A percentile compares a stretch with the other conserved stretches of the same genome.
phyloP scores from a whole-genome alignment of 805 yeast species.

The Starmerella vitae region DNA sequence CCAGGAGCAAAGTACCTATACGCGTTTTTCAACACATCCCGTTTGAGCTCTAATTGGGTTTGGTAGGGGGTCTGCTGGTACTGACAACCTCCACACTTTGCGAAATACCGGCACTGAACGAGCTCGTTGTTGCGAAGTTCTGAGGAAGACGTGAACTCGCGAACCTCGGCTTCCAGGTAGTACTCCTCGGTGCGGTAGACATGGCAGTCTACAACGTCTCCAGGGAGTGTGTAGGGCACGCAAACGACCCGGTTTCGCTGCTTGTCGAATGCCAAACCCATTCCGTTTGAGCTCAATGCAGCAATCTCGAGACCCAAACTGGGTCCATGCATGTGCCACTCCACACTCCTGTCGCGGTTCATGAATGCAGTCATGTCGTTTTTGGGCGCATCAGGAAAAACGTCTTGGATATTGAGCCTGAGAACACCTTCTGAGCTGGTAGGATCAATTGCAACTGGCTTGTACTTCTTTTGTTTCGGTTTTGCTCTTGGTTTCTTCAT shows the following conservation, averaged over 20 bases:
- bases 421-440: slow-evolving; percentile 75
- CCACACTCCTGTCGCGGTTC: slow-evolving; percentile 33
- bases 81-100: slow-evolving; percentile 90
- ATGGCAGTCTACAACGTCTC: slow-evolving; percentile 57
- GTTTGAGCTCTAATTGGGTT: slow-evolving; percentile 59
- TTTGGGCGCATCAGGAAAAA: slow-evolving; percentile 30
- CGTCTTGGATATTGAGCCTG: slow-evolving; percentile 48
- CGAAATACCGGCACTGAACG: slow-evolving; percentile 71
- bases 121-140: slow-evolving; percentile 42
- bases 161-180: slow-evolving; percentile 62
- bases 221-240: slow-evolving; percentile 80
- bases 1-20: slow-evolving; percentile 53
- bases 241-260: slow-evolving; percentile 49
- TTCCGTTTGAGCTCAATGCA: slow-evolving; percentile 64
- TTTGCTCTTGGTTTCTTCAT: background rate
- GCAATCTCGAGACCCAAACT: slow-evolving; percentile 47
- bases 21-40: slow-evolving; percentile 66
- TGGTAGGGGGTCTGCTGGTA: slow-evolving; percentile 66
- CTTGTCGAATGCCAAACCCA: slow-evolving; percentile 60
- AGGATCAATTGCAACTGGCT: slow-evolving; percentile 51
- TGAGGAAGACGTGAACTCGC: slow-evolving; percentile 37
- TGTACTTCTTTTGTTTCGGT: slow-evolving; percentile 33
- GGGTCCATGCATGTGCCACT: slow-evolving; percentile 39
- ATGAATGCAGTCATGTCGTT: slow-evolving; percentile 57
- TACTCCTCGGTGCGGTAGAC: slow-evolving; percentile 67